Percentiles rank a stretch among this genome's conserved stretches.
Evolutionary conservation across 805 yeast species (phyloP).

Genomic region (Candida sanyiensis): DNA sequence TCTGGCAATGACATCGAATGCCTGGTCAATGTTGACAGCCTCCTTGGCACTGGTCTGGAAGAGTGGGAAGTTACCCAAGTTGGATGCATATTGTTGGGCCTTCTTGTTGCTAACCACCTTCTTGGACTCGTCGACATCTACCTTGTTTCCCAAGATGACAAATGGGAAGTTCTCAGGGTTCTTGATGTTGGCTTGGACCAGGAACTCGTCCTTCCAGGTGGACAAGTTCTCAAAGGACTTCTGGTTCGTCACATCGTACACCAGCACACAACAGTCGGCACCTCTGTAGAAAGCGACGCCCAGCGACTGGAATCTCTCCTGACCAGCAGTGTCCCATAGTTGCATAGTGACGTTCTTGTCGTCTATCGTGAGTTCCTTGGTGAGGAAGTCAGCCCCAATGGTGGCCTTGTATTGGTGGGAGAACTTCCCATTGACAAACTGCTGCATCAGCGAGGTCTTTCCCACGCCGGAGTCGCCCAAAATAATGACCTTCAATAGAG

Average conservation of each 20-base stretch:
- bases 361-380: slow-evolving; percentile 84
- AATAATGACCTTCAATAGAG: slow-evolving; percentile 79
- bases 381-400: slow-evolving; percentile 93
- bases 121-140: slow-evolving; percentile 89
- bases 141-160: slow-evolving; percentile 90
- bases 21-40: slow-evolving; percentile 89
- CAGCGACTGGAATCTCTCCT: slow-evolving; percentile 91
- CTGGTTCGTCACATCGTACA: slow-evolving; percentile 92
- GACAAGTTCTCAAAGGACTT: slow-evolving; percentile 86
- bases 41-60: slow-evolving; percentile 98
- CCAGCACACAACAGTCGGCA: slow-evolving; percentile 95
- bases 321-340: slow-evolving; percentile 99
- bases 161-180: slow-evolving; percentile 96
- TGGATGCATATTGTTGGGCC: slow-evolving; percentile 57
- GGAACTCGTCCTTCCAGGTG: slow-evolving; percentile 92
- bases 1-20: slow-evolving; percentile 92
- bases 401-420: slow-evolving; percentile 96
- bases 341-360: slow-evolving; percentile 53
- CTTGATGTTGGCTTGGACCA: slow-evolving; percentile 86
- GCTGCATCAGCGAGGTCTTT: slow-evolving; percentile 95
- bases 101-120: slow-evolving; percentile 58
- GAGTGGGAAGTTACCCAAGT: slow-evolving; percentile 75
- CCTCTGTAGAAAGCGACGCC: slow-evolving; percentile 98
- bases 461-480: slow-evolving; percentile 98
- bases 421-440: slow-evolving; percentile 91